A percentile compares a stretch with the other conserved stretches of the same genome.
Conservation (phyloP, 192 early-diverging fungal species). For the Coemansia sp. region DNA sequence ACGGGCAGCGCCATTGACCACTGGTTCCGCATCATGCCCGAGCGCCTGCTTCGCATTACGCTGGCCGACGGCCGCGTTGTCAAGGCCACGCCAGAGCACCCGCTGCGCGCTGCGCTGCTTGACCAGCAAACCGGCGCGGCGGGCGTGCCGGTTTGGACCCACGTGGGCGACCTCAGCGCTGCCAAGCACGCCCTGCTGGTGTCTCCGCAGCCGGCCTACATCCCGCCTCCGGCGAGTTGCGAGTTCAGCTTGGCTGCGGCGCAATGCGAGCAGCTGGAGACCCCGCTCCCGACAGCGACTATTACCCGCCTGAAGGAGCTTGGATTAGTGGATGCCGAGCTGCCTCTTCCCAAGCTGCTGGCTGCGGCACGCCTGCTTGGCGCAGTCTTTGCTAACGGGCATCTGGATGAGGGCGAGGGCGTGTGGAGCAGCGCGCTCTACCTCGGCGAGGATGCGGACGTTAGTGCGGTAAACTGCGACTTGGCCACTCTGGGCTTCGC, state of each 20-base stretch:
- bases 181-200: constrained; percentile 17
- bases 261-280: background rate
- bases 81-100: constrained; percentile 27
- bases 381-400: background rate
- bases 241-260: constrained; percentile 1
- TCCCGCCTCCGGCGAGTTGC: constrained; percentile 9
- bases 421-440: constrained; percentile 1
- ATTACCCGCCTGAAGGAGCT: constrained; percentile 9
- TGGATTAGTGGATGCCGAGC: constrained; percentile 14
- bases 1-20: constrained; percentile 74
- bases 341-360: constrained; percentile 20
- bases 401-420: background rate
- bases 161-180: constrained; percentile 18
- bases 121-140: constrained; percentile 8
- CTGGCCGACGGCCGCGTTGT: constrained; percentile 27
- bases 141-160: constrained; percentile 15
- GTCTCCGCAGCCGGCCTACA: constrained; percentile 19
- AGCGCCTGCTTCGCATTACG: constrained; percentile 28
- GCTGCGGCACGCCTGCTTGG: constrained; percentile 21
- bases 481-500: constrained; percentile 20
- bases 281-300: background rate
- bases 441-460: constrained; percentile 18
- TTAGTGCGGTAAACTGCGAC: constrained; percentile 17
- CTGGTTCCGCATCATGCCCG: constrained; percentile 22
- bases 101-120: constrained; percentile 23